Percentiles rank a stretch among this genome's conserved stretches.
Conservation (phyloP, 352 stramenopile genomes). For the Phytophthora podocarpi region DNA sequence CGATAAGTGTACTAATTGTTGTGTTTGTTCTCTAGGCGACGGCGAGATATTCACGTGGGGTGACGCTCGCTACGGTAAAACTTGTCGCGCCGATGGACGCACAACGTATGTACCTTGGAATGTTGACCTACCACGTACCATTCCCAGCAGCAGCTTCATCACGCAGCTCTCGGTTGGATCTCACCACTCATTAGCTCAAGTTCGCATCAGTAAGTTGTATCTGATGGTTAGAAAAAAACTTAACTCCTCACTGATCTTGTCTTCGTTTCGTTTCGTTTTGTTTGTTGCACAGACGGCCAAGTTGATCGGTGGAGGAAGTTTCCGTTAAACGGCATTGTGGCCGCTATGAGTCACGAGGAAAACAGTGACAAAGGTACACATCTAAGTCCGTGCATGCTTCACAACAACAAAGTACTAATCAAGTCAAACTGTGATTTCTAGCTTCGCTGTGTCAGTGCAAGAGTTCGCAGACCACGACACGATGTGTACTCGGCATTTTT, state of each 20-base stretch:
- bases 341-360: constrained; percentile 24
- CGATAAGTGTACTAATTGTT: not conserved
- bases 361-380: constrained; percentile 20
- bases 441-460: constrained; percentile 39
- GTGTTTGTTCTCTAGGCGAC: constrained; percentile 37
- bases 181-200: constrained; percentile 62
- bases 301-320: constrained; percentile 78
- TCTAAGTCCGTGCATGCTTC: no score
- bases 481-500: constrained; percentile 44
- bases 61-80: constrained; percentile 59
- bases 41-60: constrained; percentile 77
- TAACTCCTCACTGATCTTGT: no score
- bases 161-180: constrained; percentile 65
- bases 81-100: constrained; percentile 38
- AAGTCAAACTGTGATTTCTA: constrained; percentile 13
- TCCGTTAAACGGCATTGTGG: constrained; percentile 34
- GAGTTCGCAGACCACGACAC: constrained; percentile 36
- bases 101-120: constrained; percentile 74
- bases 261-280: not conserved
- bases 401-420: not conserved
- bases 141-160: constrained; percentile 41
- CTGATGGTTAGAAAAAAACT: no score
- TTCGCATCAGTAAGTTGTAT: constrained; percentile 55
- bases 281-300: constrained; percentile 23
- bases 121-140: constrained; percentile 22